Base-by-base conservation (phyloP, 768 basidiomycete species). In the Kwoniella sp. region DNA sequence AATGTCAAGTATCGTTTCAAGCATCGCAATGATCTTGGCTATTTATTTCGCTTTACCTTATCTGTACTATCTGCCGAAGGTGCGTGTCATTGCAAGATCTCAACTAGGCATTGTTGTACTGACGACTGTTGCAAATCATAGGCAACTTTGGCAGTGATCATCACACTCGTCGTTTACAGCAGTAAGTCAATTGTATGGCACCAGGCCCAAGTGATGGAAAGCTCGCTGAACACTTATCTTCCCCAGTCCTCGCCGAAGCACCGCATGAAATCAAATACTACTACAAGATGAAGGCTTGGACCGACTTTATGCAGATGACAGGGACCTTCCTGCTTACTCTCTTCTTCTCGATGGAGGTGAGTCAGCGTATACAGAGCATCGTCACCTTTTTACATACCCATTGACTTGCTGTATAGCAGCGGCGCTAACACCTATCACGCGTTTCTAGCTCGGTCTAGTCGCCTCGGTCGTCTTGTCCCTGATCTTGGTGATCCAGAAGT, bases 231-330 rank as follows among this genome's bases (percentile, higher is more conserved):
- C 50, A 51, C 26, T 9, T 23, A 26, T 17, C 22, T 12, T 25
- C 9, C n/a, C 3, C 55, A 75, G 77, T 76, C 41, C 67, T 78
- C 17, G 73, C 71, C 26, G 77, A 80, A 63, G 78, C 88, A 0
- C 95, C 94, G 4, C 89, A 94, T 67, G 95, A 96, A 71, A 82
- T 96, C 38, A 71, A 83, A 29, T 96, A 89, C 78, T 93, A 91
- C 74, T 91, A 89, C 87, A 88, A 84, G 73, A 92, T 96, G 86
- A 76, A 86, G n/a, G 91, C 95, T n/a, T 94, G 92, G 91, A 86
- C 87, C 38, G 95, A 98, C 77, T 83, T 95, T 54, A 82, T 86
- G 4, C 86, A 98, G 74, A 93, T 97, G 90, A 82, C 83, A 23
- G 85, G 93, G 57, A 97, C 96, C 0, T 96, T 98, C 81, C 73